Evolutionary conservation across 179 eudicot species (phyloP).

Genomic region (Beta macrorhiza): DNA sequence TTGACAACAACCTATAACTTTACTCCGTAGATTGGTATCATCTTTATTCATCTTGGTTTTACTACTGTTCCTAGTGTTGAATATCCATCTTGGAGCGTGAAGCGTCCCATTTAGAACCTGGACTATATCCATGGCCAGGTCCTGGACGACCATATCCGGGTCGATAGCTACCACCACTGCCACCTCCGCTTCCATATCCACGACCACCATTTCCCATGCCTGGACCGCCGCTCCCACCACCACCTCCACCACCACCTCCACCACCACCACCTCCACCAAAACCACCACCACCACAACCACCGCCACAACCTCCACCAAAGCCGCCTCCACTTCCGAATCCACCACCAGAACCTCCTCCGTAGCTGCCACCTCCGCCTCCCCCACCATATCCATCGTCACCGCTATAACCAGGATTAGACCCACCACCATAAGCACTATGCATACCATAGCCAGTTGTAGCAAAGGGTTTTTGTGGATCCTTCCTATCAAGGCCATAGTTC

Average conservation of each 20-base stretch:
- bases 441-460: conserved; percentile 11
- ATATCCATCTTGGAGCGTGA: conserved; percentile 14
- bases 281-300: conserved; percentile 17
- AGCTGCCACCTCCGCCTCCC: conserved; percentile 13
- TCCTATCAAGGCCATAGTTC: not conserved
- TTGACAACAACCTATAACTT: not conserved
- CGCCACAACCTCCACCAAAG: not conserved
- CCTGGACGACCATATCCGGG: conserved; percentile 15
- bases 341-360: conserved; percentile 7
- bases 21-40: not conserved
- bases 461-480: not conserved
- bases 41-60: conserved; percentile 6
- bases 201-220: conserved; percentile 29
- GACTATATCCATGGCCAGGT: conserved; percentile 4
- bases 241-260: conserved; percentile 16
- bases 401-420: conserved; percentile 24
- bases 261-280: conserved; percentile 14
- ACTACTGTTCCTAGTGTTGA: conserved; percentile 3
- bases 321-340: conserved; percentile 25
- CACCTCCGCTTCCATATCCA: conserved; percentile 23
- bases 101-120: conserved; percentile 7
- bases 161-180: conserved; percentile 22
- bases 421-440: conserved; percentile 25
- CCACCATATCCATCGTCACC: conserved; percentile 23
- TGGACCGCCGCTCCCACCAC: conserved; percentile 22